Base-by-base conservation (phyloP, 2,329 filamentous ascomycete species). In the Phyllosticta citribraziliensis region DNA sequence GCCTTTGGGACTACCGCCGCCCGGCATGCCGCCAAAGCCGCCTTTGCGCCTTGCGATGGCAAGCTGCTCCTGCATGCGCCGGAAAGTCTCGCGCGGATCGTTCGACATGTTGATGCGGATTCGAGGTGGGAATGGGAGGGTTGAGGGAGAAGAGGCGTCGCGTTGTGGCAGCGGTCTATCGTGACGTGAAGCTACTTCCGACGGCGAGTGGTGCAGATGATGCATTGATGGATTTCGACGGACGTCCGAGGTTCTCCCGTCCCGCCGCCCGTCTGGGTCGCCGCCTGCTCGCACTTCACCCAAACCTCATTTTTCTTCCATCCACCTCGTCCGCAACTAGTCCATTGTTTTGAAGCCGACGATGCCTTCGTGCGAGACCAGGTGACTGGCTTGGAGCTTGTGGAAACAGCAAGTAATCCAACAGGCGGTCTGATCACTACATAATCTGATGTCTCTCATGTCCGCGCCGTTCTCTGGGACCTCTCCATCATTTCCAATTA, bases 1-100 rank as follows among this genome's bases (percentile, higher is more conserved):
- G 63, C 79, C 77, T 69, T 76, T 80, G 40, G 82, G 82, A 33
- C 70, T 66, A 63, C 75, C 73, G 63, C 77, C 76, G 57, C 79
- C 78, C 58, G 82, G 80, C 65, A 24, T 53, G 30, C 53, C 58
- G 53, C 55, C 52, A 19, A 22, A 33, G 47, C 53, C 40, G 68
- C 80, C 76, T 66, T 80, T 79, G 70, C 82, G 69, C 68, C 76
- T 73, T 59, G 73, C 72, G 56, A 68, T 70, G 58, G 74, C 79
- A 67, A 87, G 78, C 64, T 84, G 82, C 69, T 80, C 80, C 75
- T 87, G 84, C 66, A 89, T 77, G 69, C 81, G 80, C 73, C 81
- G 79, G 82, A 84, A 88, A 68, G 84, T 81, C 73, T 89, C 84
- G 71, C 82, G 80, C 58, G 86, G 85, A 71, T 86, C 84, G 55